Evolutionary conservation across 805 yeast genomes (phyloP).

Genomic region (Candida chilensis): DNA sequence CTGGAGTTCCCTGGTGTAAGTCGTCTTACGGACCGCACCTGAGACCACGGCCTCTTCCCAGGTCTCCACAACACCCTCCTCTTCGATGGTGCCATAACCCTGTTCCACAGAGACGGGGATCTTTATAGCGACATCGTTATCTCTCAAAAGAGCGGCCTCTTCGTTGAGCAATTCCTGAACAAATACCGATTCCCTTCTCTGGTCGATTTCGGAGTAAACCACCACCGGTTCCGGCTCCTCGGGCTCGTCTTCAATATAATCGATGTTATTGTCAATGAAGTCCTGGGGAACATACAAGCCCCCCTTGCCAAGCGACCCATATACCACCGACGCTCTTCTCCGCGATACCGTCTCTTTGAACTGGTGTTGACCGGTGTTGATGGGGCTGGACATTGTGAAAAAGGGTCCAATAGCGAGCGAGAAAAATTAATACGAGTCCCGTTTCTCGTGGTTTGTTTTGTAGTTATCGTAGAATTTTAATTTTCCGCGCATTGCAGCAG

Average conservation of each 20-base stretch:
- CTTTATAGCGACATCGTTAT: background rate
- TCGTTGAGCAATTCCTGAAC: background rate
- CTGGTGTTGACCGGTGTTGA: too few relatives aligned
- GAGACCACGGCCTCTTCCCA: constrained; percentile 24
- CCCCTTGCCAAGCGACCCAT: constrained; percentile 42
- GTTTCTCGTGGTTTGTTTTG: too few relatives aligned
- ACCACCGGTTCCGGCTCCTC: too few relatives aligned
- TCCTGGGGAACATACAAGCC: constrained; percentile 45
- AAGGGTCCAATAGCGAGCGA: too few relatives aligned
- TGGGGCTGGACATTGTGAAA: too few relatives aligned
- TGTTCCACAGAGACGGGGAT: background rate
- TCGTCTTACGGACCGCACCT: constrained; percentile 10
- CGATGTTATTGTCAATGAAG: constrained; percentile 20
- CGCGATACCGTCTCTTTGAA: constrained; percentile 35
- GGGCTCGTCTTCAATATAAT: too few relatives aligned
- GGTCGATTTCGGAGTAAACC: background rate
- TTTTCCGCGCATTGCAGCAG: too few relatives aligned
- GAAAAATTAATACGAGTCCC: too few relatives aligned
- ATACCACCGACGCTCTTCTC: constrained; percentile 42
- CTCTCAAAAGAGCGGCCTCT: background rate
- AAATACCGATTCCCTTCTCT: background rate
- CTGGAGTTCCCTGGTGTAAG: constrained; percentile 9
- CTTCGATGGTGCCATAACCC: background rate
- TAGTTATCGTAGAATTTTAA: too few relatives aligned
- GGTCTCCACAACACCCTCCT: constrained; percentile 15